Percentiles rank a stretch among this genome's conserved stretches.
phyloP scores from a whole-genome alignment of 805 yeast genomes.

The Monosporozyma unispora region DNA sequence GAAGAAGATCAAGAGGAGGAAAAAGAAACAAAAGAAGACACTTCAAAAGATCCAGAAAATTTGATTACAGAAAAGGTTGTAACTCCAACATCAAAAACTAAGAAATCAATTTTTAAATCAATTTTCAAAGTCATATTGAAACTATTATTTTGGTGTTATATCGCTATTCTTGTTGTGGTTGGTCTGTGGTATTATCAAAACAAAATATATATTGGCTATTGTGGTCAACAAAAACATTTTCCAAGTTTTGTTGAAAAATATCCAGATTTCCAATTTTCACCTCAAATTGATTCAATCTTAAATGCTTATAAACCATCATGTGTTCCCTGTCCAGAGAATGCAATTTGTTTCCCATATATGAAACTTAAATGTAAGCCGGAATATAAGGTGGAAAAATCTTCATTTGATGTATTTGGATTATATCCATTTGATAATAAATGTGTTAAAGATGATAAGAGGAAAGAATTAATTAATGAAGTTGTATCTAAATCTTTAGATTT shows the following conservation, averaged over 20 bases:
- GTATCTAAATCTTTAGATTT: conserved; percentile 57
- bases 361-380: conserved; percentile 64
- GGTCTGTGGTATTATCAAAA: conserved; percentile 60
- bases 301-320: conserved; percentile 52
- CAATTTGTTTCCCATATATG: conserved; percentile 56
- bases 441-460: conserved; percentile 63
- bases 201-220: conserved; percentile 56
- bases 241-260: conserved; percentile 16
- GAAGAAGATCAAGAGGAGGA: neutral
- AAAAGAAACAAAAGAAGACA: neutral
- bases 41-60: neutral
- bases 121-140: neutral
- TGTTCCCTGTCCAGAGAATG: conserved; percentile 72
- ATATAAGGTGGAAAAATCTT: conserved; percentile 37
- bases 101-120: neutral
- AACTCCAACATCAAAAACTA: neutral
- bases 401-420: conserved; percentile 36
- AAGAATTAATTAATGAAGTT: conserved; percentile 57
- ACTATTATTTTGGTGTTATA: conserved; percentile 8
- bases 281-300: conserved; percentile 36
- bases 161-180: conserved; percentile 11
- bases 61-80: neutral
- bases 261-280: conserved; percentile 30
- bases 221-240: conserved; percentile 50
- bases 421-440: conserved; percentile 60